Evolutionary conservation across 371 early-diverging fungal genomes (phyloP).

Genomic region (Parasitella parasitica): DNA sequence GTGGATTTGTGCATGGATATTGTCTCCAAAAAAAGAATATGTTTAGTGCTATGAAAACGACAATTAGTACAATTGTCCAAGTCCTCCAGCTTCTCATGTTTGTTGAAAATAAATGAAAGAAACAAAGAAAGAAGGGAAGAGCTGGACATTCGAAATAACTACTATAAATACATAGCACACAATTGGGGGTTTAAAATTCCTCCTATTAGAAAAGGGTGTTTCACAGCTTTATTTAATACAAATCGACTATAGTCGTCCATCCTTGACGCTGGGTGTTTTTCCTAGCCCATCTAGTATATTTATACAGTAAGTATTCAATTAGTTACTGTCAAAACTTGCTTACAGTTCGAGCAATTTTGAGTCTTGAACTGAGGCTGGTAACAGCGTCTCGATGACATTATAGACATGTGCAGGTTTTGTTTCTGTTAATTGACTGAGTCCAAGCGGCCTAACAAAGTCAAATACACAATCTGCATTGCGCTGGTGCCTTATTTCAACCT

Average conservation of each 20-base stretch:
- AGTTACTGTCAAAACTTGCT: too few species aligned
- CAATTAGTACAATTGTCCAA: constrained; percentile 11
- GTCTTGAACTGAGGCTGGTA: constrained; percentile 77
- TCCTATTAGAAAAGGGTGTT: not conserved
- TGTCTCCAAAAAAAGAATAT: constrained; percentile 21
- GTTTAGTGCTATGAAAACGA: constrained; percentile 16
- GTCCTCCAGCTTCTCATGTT: constrained; percentile 22
- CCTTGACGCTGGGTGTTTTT: constrained; percentile 44
- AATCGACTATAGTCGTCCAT: constrained; percentile 48
- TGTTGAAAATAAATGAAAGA: not conserved
- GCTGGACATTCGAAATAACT: not conserved
- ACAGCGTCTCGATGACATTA: constrained; percentile 83
- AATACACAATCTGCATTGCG: constrained; percentile 91
- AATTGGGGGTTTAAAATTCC: not conserved
- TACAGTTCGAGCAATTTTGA: constrained; percentile 74
- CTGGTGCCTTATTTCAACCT: constrained; percentile 86
- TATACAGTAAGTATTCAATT: too few species aligned
- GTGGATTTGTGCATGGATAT: constrained; percentile 15
- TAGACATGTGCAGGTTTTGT: constrained; percentile 83
- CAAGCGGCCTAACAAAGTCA: constrained; percentile 81
- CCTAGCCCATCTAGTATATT: constrained; percentile 57
- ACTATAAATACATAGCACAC: not conserved
- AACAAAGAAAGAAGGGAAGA: not conserved
- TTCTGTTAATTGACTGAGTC: constrained; percentile 60
- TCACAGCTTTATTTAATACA: constrained; percentile 4